These are phyloP conservation scores for Suhomyces pyralidae DNA, from an alignment of 805 yeast genomes.

Conservation along the genomic window DNA sequence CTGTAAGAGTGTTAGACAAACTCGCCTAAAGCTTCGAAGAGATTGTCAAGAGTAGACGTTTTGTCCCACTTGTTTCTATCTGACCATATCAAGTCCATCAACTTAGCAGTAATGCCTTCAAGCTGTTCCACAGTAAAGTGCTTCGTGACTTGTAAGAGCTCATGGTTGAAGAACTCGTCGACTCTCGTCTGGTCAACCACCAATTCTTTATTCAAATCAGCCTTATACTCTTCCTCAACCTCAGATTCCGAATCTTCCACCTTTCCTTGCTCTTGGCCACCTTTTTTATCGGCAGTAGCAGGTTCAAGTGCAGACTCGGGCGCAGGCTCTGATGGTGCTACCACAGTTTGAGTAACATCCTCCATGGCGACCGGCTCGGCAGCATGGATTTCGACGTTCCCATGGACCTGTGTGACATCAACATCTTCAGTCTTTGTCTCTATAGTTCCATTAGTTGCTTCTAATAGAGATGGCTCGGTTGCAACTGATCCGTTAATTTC, in stretches of 20 bases:
- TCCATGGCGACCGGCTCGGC: neutral
- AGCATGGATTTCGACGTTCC: neutral
- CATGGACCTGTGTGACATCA: neutral
- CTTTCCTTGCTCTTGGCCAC: neutral
- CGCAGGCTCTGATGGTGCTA: neutral
- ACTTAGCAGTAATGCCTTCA: slow-evolving; percentile 51
- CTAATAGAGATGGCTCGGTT: neutral
- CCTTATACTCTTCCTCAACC: slow-evolving; percentile 28
- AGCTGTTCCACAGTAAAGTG: slow-evolving; percentile 35
- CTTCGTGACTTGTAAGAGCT: slow-evolving; percentile 29
- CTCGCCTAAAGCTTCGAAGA: slow-evolving; percentile 17
- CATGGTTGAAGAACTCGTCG: slow-evolving; percentile 22
- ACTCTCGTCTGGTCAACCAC: slow-evolving; percentile 15
- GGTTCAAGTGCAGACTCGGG: neutral
- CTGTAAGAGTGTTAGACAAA: neutral
- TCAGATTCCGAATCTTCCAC: slow-evolving; percentile 30
- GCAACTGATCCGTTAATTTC: neutral
- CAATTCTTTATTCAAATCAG: slow-evolving; percentile 59
- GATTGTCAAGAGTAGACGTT: slow-evolving; percentile 30
- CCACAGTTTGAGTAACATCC: neutral
- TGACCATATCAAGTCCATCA: slow-evolving; percentile 73
- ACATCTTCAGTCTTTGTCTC: neutral
- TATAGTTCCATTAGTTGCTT: neutral
- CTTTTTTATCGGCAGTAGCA: neutral
- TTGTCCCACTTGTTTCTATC: slow-evolving; percentile 53